A percentile compares a stretch with the other conserved stretches of the same genome.
These are phyloP conservation scores for Acarospora socialis DNA, from an alignment of 2,329 filamentous ascomycete species.

Conservation along the genomic window DNA sequence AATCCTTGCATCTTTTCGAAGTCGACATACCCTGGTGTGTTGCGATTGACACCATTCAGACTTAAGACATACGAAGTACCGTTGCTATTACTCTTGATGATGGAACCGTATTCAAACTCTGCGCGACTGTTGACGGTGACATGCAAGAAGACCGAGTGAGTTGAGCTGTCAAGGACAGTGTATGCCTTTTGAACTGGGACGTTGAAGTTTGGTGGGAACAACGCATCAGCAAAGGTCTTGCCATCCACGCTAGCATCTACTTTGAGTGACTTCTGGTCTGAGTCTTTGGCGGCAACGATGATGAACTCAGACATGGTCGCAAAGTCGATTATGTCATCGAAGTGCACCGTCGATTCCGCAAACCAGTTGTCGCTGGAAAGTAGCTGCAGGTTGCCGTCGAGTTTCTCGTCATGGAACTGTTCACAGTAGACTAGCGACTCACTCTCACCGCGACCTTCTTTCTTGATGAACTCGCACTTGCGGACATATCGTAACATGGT, in stretches of 20 bases:
- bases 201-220: conserved; percentile 75
- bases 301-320: conserved; percentile 96
- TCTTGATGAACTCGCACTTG: conserved; percentile 77
- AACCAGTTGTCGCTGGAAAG: conserved; percentile 71
- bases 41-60: conserved; percentile 65
- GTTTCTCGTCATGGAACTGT: conserved; percentile 48
- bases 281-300: conserved; percentile 58
- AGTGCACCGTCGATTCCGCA: conserved; percentile 46
- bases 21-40: conserved; percentile 66
- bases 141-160: conserved; percentile 86
- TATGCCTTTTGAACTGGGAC: conserved; percentile 69
- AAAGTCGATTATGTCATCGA: conserved; percentile 65
- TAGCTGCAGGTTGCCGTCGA: conserved; percentile 50
- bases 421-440: conserved; percentile 51
- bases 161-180: conserved; percentile 88
- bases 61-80: conserved; percentile 89
- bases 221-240: conserved; percentile 61
- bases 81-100: conserved; percentile 97
- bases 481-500: conserved; percentile 58
- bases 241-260: conserved; percentile 80
- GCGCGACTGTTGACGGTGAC: conserved; percentile 59
- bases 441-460: conserved; percentile 40
- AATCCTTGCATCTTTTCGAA: conserved; percentile 92
- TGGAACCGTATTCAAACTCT: conserved; percentile 61
- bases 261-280: conserved; percentile 52